These are phyloP conservation scores for Wickerhamiella dianesei DNA, from an alignment of 805 yeast species.

Conservation along the genomic window DNA sequence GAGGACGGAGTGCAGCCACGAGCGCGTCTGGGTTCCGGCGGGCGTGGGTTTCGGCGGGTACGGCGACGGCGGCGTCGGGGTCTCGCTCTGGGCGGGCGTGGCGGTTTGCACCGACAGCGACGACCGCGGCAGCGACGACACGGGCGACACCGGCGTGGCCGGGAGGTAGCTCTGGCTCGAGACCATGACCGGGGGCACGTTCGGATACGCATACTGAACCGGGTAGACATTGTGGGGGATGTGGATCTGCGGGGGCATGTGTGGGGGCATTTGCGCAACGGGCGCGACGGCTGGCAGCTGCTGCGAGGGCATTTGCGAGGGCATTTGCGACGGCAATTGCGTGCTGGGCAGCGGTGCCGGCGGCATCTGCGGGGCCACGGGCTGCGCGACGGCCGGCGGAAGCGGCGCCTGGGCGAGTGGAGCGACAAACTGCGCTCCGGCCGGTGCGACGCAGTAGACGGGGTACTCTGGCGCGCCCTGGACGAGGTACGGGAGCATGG, in stretches of 20 bases:
- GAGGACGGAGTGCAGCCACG: not conserved
- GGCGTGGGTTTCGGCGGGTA: not conserved
- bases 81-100: not conserved
- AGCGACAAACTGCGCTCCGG: not conserved
- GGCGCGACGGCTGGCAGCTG: too few relatives aligned
- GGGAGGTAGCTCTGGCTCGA: conserved; percentile 1
- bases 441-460: not conserved
- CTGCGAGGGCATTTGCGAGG: conserved; percentile 3
- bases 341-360: not conserved
- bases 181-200: conserved; percentile 1
- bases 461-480: not conserved
- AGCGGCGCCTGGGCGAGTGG: not conserved
- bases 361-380: not conserved
- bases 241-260: conserved; percentile 3
- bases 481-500: not conserved
- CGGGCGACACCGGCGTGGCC: not conserved
- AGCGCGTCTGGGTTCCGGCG: not conserved
- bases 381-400: not conserved
- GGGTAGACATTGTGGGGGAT: conserved; percentile 5
- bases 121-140: not conserved
- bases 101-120: not conserved
- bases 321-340: not conserved
- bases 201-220: conserved; percentile 4
- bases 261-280: conserved; percentile 3
- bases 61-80: not conserved